Conservation (phyloP, 1,284 basidiomycete genomes). For the Pisolithus thermaeus region DNA sequence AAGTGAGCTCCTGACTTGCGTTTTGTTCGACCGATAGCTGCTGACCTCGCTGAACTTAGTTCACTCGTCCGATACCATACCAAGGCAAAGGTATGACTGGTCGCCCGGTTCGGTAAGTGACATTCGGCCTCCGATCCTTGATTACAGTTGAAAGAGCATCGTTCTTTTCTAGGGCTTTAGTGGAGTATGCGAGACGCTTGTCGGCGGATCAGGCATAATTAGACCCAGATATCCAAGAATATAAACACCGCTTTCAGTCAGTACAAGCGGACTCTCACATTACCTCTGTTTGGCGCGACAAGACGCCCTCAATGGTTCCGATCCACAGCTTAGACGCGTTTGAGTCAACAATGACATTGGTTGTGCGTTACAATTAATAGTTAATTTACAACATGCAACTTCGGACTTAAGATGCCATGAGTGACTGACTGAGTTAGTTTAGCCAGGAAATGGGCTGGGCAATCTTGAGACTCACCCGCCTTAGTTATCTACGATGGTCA, state of each 20-base stretch:
- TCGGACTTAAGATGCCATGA: not conserved
- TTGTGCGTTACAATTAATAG: not conserved
- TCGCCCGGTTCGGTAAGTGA: slow-evolving; percentile 52
- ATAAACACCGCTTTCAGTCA: too few relatives aligned
- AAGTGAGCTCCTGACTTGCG: slow-evolving; percentile 31
- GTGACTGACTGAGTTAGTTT: not conserved
- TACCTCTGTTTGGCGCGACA: too few relatives aligned
- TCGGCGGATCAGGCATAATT: slow-evolving; percentile 14
- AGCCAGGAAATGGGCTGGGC: not conserved
- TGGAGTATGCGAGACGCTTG: slow-evolving; percentile 16
- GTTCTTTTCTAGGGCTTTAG: not conserved
- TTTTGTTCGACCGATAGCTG: not conserved
- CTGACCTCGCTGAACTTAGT: slow-evolving; percentile 26
- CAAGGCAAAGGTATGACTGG: slow-evolving; percentile 78
- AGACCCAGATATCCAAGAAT: not conserved
- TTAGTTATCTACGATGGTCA: slow-evolving; percentile 7
- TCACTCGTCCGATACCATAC: slow-evolving; percentile 54
- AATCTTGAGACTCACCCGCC: not conserved
- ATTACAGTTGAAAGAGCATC: not conserved
- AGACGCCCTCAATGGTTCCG: too few relatives aligned
- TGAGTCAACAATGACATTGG: too few relatives aligned
- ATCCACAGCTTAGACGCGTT: not conserved
- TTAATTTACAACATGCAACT: not conserved
- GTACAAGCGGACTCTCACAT: not conserved
- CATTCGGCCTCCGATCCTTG: not conserved